Evolutionary conservation across 1,139 yeast species (phyloP), one percentile per base, ranked within the genome.

Genomic region (Blastobotrys aristatus): DNA sequence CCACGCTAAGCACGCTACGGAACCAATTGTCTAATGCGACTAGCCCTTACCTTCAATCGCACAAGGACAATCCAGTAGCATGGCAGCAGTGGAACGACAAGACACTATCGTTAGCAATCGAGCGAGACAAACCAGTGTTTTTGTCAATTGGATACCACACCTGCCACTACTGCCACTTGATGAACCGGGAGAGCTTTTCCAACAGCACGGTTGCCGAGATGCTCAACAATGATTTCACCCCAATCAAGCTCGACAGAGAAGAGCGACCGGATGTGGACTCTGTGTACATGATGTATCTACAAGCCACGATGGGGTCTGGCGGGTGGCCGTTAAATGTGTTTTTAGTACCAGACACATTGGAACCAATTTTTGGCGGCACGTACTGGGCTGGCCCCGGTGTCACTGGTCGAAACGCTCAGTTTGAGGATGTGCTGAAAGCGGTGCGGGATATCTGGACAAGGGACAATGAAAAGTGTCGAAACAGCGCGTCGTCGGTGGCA

Each of bases 241-340:
- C 72, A 4, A 57, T 69, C 50, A 66, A 65, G 44, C 61, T 69
- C 42, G 71, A 69, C 50, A 60, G 67, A 16, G 72, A 68, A 43
- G 69, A 66, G 43, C 62, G 69, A 10, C 71, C 71, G 5, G 73
- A 67, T 49, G 55, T 69, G 24, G 72, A 68, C 47, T 55, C 65
- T 8, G 64, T 68, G 8, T 67, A 69, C 51, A 65, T 65, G 65
- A 61, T 65, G 63, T 69, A 65, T 49, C 55, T 68, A 34, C 72
- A 68, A 51, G 69, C 65, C 7, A 61, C 66, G 3, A 54, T 56
- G 14, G 71, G 71, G n/a, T 60, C 59, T 3, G 70, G 71, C 13
- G 72, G 72, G n/a, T 69, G 73, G 73, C 73, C 73, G 1, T 52
- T 69, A 44, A 68, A 68, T 48, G 69, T 64, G 5, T 67, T 69